A percentile compares a stretch with the other conserved stretches of the same genome.
Evolutionary conservation across 306 rosid species (phyloP).

Genomic region (Quercus agrifolia): DNA sequence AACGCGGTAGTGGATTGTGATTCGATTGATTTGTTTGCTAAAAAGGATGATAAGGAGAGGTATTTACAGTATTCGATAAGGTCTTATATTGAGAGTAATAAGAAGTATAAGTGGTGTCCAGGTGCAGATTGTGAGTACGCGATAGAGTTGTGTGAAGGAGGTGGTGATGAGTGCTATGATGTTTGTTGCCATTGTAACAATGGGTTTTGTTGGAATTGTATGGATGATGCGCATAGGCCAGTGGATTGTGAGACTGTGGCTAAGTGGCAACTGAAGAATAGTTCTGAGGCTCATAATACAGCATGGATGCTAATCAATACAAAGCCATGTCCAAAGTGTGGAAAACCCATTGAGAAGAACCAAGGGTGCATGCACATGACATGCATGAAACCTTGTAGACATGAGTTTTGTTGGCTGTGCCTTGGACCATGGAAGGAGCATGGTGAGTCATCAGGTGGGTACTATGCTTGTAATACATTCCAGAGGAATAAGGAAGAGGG

Average conservation of each 20-base stretch:
- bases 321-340: too few relatives aligned
- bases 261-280: too few relatives aligned
- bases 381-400: neutral
- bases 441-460: conserved; percentile 39
- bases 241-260: too few relatives aligned
- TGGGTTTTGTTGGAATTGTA: conserved; percentile 16
- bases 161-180: neutral
- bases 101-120: conserved; percentile 18
- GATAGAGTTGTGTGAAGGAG: neutral
- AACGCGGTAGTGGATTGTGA: neutral
- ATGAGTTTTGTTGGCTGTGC: conserved; percentile 24
- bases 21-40: neutral
- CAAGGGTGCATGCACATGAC: too few relatives aligned
- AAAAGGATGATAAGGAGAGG: neutral
- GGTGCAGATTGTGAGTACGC: neutral
- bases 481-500: conserved; percentile 46
- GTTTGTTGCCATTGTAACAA: conserved; percentile 10
- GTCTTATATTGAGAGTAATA: neutral
- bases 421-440: neutral
- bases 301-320: too few relatives aligned
- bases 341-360: too few relatives aligned
- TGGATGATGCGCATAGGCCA: too few relatives aligned
- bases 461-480: conserved; percentile 62
- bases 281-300: too few relatives aligned
- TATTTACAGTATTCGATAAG: neutral